Base-by-base conservation (phyloP, 2,329 filamentous ascomycete species). In the Botrytis sinoallii region DNA sequence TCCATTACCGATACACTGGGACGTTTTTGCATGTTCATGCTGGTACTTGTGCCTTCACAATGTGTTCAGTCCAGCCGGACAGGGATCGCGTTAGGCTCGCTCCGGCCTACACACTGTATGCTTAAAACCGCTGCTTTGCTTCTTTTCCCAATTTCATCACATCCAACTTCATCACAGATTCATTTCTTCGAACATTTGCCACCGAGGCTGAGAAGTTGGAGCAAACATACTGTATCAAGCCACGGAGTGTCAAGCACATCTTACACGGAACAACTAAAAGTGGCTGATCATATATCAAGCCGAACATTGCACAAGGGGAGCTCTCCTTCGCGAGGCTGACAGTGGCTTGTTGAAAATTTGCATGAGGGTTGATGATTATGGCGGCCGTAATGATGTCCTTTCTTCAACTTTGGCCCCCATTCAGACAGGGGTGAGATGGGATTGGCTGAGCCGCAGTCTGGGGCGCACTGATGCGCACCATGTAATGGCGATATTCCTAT, bases 361-460 rank as follows among this genome's bases (percentile, higher is more conserved):
- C 12, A 16, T 25, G 48, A 55, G 25, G 25, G 35, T 71, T 35
- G n/a, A 16, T 40, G 29, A 12, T n/a, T 52, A 14, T 69, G 22
- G 25, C 48, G 71, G 12, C 38, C 25, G 38, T 38, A 32, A 18
- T 67, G 44, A 14, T 69, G 40, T 69, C 42, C 44, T 46, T 38
- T 59, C 63, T 68, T 68, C 66, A 22, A 48, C 25, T 60, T 61
- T 40, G 55, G 71, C 71, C 71, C 71, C 71, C 64, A 72, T 46
- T 18, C 52, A 22, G 42, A 46, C 63, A 68, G 35, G 48, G 66
- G 48, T 64, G 29, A 44, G 18, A 52, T 64, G 22, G 3, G 18
- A 42, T 69, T 48, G 69, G 64, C 71, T 69, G 29, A 72, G 71
- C 55, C 52, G 64, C 63, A 52, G 52, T n/a, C 32, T 52, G 42